Conservation (phyloP, 1,284 basidiomycete species). For the Marasmius sp. region DNA sequence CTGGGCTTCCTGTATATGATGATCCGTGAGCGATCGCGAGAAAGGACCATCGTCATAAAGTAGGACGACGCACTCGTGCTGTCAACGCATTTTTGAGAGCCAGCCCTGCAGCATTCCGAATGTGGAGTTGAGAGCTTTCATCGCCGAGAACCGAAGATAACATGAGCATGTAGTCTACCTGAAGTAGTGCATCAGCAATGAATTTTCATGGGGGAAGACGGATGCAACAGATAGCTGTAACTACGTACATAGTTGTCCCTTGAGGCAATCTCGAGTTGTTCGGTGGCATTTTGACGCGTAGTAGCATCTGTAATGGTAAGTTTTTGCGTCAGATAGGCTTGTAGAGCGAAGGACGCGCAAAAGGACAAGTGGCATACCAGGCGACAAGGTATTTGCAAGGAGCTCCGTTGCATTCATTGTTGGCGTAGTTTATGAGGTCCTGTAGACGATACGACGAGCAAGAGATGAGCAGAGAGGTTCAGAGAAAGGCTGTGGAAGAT, state of each 20-base stretch:
- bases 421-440: slow-evolving; percentile 15
- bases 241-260: slow-evolving; percentile 80
- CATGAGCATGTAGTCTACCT: slow-evolving; percentile 90
- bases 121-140: slow-evolving; percentile 69
- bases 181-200: slow-evolving; percentile 25
- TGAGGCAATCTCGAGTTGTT: slow-evolving; percentile 83
- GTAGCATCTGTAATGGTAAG: slow-evolving; percentile 58
- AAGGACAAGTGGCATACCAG: slow-evolving; percentile 58
- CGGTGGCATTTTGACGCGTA: slow-evolving; percentile 86
- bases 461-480: slow-evolving; percentile 14
- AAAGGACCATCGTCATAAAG: slow-evolving; percentile 11
- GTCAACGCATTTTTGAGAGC: slow-evolving; percentile 96
- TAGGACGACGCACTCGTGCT: slow-evolving; percentile 70
- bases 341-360: slow-evolving; percentile 28
- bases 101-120: slow-evolving; percentile 92
- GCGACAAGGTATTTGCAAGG: slow-evolving; percentile 86
- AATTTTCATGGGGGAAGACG: slow-evolving; percentile 10
- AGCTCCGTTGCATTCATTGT: slow-evolving; percentile 90
- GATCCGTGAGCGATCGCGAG: slow-evolving; percentile 17
- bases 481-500: slow-evolving; percentile 5
- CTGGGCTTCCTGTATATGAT: slow-evolving; percentile 61
- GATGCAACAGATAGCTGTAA: slow-evolving; percentile 16
- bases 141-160: slow-evolving; percentile 82
- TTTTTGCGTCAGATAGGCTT: slow-evolving; percentile 12
- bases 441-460: slow-evolving; percentile 17